phyloP scores from a whole-genome alignment of 305 asterid species.

The Andrographis paniculata region DNA sequence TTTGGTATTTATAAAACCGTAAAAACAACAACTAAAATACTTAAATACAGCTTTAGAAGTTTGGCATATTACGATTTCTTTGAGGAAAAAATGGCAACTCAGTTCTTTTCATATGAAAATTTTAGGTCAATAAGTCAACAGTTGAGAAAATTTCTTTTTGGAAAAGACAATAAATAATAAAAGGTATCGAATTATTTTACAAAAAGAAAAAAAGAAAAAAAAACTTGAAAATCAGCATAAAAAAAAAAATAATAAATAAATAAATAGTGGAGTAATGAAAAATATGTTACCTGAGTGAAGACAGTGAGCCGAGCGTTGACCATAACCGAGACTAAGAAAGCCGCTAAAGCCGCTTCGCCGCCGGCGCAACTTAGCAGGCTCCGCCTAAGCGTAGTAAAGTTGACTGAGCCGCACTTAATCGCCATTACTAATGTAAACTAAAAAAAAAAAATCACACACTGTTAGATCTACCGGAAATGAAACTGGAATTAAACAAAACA shows the following conservation, averaged over 20 bases:
- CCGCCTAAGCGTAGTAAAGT: conserved; percentile 12
- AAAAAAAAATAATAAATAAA: neutral
- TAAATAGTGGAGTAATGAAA: neutral
- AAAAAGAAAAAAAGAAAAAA: too few relatives aligned
- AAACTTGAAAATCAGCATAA: neutral
- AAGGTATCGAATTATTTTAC: too few relatives aligned
- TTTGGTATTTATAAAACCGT: too few relatives aligned
- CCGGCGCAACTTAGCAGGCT: conserved; percentile 26
- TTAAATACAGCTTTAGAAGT: neutral
- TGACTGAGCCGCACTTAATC: conserved; percentile 17
- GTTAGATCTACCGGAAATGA: neutral
- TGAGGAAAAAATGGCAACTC: too few relatives aligned
- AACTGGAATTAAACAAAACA: neutral
- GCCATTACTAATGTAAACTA: conserved; percentile 7
- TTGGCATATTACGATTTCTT: neutral
- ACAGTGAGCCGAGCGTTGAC: conserved; percentile 22
- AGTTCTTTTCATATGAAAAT: too few relatives aligned
- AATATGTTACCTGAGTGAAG: conserved; percentile 23
- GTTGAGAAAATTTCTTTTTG: too few relatives aligned
- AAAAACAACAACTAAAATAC: neutral
- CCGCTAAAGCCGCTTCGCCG: conserved; percentile 22
- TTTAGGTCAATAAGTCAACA: neutral
- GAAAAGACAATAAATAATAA: too few relatives aligned
- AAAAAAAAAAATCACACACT: neutral
- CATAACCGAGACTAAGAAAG: conserved; percentile 19